Conservation (phyloP, 345 rosid genomes). For the Eucalyptus victrix region DNA sequence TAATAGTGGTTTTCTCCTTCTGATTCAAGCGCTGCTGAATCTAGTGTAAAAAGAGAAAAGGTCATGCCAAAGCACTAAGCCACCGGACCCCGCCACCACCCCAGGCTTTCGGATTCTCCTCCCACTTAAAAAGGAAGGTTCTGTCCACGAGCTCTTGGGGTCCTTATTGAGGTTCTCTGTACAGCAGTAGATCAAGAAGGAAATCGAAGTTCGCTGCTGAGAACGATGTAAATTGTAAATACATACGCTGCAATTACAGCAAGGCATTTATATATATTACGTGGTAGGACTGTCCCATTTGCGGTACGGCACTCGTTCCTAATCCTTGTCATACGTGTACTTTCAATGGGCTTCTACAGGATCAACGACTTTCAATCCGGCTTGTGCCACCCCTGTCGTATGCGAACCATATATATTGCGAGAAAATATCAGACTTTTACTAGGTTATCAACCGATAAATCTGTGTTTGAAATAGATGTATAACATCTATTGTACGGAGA, state of each 20-base stretch:
- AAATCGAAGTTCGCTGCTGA: not conserved
- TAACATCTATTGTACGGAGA: not conserved
- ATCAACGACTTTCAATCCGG: not conserved
- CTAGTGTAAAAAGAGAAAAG: not conserved
- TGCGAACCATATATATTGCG: too few relatives aligned
- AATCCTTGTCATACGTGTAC: too few relatives aligned
- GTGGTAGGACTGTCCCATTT: not conserved
- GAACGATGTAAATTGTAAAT: not conserved
- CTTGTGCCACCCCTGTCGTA: too few relatives aligned
- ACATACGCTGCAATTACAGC: not conserved
- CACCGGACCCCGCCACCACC: not conserved
- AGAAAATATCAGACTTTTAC: too few relatives aligned
- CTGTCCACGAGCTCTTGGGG: constrained; percentile 49
- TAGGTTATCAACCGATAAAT: too few relatives aligned
- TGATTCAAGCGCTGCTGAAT: not conserved
- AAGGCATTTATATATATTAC: not conserved
- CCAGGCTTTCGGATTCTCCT: too few relatives aligned
- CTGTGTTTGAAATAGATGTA: not conserved
- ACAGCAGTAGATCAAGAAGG: not conserved
- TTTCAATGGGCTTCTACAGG: too few relatives aligned
- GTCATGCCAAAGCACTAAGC: not conserved
- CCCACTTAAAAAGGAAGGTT: constrained; percentile 6
- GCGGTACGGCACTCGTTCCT: not conserved
- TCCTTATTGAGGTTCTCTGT: not conserved
- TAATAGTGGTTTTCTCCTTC: not conserved